These are phyloP conservation scores for Chlorella variabilis DNA, from an alignment of 163 green algal genomes.

Conservation along the genomic window DNA sequence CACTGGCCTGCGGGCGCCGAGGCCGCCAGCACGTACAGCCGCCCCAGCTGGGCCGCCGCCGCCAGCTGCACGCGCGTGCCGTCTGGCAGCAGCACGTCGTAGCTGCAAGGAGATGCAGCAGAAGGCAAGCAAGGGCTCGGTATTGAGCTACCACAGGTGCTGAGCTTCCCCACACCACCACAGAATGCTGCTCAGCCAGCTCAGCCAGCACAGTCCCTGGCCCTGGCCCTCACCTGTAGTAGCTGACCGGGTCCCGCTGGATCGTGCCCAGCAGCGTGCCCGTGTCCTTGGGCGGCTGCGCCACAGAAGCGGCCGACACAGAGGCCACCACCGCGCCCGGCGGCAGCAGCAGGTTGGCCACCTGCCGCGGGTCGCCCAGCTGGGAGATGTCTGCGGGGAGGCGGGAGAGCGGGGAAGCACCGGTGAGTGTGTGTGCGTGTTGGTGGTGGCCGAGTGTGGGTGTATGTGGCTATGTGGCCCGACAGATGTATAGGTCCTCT, in stretches of 20 bases:
- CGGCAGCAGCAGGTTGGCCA: slow-evolving; percentile 55
- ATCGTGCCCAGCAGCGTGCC: slow-evolving; percentile 47
- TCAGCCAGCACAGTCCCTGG: not conserved
- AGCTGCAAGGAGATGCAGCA: slow-evolving; percentile 7
- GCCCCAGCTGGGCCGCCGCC: slow-evolving; percentile 38
- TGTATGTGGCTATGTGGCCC: too few species aligned
- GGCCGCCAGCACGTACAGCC: slow-evolving; percentile 39
- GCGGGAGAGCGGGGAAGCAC: too few species aligned
- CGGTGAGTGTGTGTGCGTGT: too few species aligned
- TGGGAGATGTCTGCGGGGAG: slow-evolving; percentile 50
- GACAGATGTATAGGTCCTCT: too few species aligned
- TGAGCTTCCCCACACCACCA: too few species aligned
- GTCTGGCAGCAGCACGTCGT: slow-evolving; percentile 30
- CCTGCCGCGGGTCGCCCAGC: slow-evolving; percentile 41
- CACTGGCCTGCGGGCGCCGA: not conserved
- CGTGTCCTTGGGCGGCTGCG: slow-evolving; percentile 45
- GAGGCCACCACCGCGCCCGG: slow-evolving; percentile 13
- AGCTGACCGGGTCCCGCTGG: slow-evolving; percentile 44
- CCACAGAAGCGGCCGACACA: slow-evolving; percentile 1
- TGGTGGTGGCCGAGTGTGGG: too few species aligned
- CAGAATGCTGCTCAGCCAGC: too few species aligned
- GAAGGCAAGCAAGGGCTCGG: too few species aligned
- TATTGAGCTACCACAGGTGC: not conserved
- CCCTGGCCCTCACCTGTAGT: slow-evolving; percentile 40
- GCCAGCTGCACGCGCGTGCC: slow-evolving; percentile 19